Evolutionary conservation across 2,329 filamentous ascomycete genomes (phyloP), one percentile per base, ranked within the genome.

Genomic region (Pestalotiopsis sp.): DNA sequence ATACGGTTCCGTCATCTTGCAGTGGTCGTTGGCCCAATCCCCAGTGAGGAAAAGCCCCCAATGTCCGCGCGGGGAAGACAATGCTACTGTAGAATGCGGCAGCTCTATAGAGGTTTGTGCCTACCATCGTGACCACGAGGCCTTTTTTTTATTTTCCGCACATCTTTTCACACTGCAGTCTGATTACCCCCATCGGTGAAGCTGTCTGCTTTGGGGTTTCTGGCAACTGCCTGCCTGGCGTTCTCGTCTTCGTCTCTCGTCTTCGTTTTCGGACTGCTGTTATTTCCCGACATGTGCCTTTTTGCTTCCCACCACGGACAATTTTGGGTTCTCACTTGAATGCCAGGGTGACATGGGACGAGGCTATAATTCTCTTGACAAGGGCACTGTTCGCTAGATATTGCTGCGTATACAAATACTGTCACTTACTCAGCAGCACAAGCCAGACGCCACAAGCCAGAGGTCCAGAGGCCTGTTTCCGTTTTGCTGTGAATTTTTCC

Each of bases 21-120:
- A 62, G 59, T 23, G 14, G 17, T 6, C n/a, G 59, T n/a, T 62
- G 25, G 31, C 27, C 27, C n/a, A 62, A 38, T 17, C 41, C 7
- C 41, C 41, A 49, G 41, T 49, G n/a, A 52, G 9, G 17, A n/a
- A 52, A 36, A 36, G 31, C 31, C 45, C 45, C 45, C 27, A 62
- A 62, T 36, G 9, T 39, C 59, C 59, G 59, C 31, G 59, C 59
- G 59, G 59, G 59, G 59, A 62, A 62, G 6, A 27, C 11, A n/a
- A 36, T 59, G 57, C 23, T 59, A 59, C 57, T 36, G 25, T 62
- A 62, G 27, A 62, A 62, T 62, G 59, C 59, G 31, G 59, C 27
- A 20, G 59, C 31, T 62, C 25, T 62, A 38, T 39, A 62, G 25
- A 23, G 23, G 7, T 59, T 52, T 52, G 14, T 36, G 31, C 45